These are phyloP conservation scores for Fusarium nodosum DNA, from an alignment of 2,329 filamentous ascomycete genomes.

Conservation along the genomic window DNA sequence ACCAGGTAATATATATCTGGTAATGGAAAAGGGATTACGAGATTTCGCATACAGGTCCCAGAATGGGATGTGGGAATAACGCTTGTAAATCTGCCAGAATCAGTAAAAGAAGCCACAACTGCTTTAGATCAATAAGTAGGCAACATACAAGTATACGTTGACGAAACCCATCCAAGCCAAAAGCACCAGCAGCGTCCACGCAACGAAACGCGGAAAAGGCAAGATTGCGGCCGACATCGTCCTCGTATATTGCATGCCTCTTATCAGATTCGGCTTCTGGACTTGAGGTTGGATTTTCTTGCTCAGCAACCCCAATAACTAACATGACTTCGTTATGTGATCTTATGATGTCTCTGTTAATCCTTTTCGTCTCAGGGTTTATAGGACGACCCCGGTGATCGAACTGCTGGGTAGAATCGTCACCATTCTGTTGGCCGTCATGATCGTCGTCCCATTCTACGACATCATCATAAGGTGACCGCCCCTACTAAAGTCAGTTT, in stretches of 20 bases:
- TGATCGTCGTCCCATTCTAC: slow-evolving; percentile 61
- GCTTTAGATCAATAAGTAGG: neutral
- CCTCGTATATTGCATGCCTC: slow-evolving; percentile 63
- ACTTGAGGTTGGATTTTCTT: slow-evolving; percentile 61
- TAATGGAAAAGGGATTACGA: slow-evolving; percentile 50
- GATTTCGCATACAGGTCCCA: slow-evolving; percentile 57
- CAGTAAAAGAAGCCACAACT: slow-evolving; percentile 13
- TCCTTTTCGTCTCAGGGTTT: slow-evolving; percentile 66
- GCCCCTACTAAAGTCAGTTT: slow-evolving; percentile 59
- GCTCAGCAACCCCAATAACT: slow-evolving; percentile 72
- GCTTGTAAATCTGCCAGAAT: slow-evolving; percentile 63
- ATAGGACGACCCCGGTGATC: slow-evolving; percentile 69
- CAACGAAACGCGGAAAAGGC: slow-evolving; percentile 52
- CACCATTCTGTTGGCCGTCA: slow-evolving; percentile 42
- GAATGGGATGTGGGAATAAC: slow-evolving; percentile 64
- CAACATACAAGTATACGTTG: slow-evolving; percentile 66
- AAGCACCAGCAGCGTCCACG: slow-evolving; percentile 61
- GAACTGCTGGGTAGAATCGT: slow-evolving; percentile 61
- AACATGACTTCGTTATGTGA: slow-evolving; percentile 75
- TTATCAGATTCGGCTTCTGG: slow-evolving; percentile 58
- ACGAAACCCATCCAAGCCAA: slow-evolving; percentile 66
- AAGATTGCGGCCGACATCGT: slow-evolving; percentile 59
- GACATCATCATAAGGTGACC: slow-evolving; percentile 72
- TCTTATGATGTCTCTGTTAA: slow-evolving; percentile 70
- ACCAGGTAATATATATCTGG: slow-evolving; percentile 53